A percentile compares a stretch with the other conserved stretches of the same genome.
Evolutionary conservation across 345 rosid genomes (phyloP).

Genomic region (Hibiscus mutabilis): DNA sequence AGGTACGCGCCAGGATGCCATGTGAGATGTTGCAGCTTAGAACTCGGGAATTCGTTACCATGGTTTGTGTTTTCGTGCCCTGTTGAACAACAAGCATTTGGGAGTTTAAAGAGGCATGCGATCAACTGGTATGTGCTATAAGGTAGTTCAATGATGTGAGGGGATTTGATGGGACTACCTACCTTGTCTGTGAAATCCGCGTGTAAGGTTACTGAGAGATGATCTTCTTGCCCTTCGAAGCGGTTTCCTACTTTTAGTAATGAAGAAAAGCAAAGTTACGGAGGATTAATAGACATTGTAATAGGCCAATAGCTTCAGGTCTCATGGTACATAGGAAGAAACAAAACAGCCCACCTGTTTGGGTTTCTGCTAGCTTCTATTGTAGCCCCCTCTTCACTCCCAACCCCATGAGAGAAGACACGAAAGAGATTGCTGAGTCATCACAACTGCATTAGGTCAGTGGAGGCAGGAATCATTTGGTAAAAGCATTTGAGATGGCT

Average conservation of each 20-base stretch:
- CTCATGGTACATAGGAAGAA: too few species aligned
- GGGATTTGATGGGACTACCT: background rate
- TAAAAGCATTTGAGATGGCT: background rate
- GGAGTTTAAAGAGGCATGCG: too few species aligned
- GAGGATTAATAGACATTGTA: too few species aligned
- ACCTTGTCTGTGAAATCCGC: slow-evolving; percentile 56
- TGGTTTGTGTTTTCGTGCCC: too few species aligned
- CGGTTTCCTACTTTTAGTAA: slow-evolving; percentile 33
- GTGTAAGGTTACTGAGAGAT: slow-evolving; percentile 49
- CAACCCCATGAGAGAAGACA: slow-evolving; percentile 42
- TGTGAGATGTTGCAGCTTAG: too few species aligned
- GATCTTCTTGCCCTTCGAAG: slow-evolving; percentile 43
- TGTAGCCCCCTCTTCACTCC: slow-evolving; percentile 34
- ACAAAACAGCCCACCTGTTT: slow-evolving; percentile 40
- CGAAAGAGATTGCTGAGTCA: slow-evolving; percentile 44
- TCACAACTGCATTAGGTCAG: background rate
- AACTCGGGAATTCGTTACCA: too few species aligned
- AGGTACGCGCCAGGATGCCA: too few species aligned
- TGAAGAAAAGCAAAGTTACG: too few species aligned
- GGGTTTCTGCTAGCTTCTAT: slow-evolving; percentile 46
- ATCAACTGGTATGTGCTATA: too few species aligned
- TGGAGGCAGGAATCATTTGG: background rate
- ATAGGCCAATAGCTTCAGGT: too few species aligned
- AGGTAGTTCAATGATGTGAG: too few species aligned
- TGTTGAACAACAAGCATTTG: too few species aligned